These are phyloP conservation scores for Diversispora eburnea DNA, from an alignment of 192 early-diverging fungal species.

Conservation along the genomic window DNA sequence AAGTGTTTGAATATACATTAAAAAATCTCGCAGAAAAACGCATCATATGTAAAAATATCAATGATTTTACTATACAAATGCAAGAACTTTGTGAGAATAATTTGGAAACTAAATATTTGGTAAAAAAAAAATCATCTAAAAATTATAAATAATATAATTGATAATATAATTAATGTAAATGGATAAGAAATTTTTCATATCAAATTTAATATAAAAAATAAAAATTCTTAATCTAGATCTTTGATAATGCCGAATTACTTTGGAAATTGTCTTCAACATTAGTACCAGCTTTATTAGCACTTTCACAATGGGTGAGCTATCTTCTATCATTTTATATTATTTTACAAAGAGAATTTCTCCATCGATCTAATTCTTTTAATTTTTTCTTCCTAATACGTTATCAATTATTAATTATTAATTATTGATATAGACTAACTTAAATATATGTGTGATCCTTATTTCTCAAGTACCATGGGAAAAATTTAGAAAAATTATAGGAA, in stretches of 20 bases:
- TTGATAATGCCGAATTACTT: conserved; percentile 3
- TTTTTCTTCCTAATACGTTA: background rate
- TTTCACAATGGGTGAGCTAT: background rate
- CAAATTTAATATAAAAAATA: too few relatives aligned
- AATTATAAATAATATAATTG: background rate
- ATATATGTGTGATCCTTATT: conserved; percentile 1
- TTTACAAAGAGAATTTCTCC: background rate
- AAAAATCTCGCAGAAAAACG: background rate
- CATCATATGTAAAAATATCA: background rate
- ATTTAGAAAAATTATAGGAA: background rate
- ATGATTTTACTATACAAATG: background rate
- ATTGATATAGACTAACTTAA: background rate
- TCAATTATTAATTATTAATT: background rate
- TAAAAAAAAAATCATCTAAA: too few relatives aligned
- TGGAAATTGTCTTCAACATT: conserved; percentile 6
- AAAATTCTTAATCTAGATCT: background rate
- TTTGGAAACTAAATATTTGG: conserved; percentile 6
- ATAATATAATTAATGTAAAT: background rate
- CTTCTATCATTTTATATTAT: background rate
- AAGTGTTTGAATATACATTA: conserved; percentile 2
- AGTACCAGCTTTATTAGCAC: background rate
- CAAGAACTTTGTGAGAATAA: background rate
- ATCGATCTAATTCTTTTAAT: background rate
- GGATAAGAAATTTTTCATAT: too few relatives aligned
- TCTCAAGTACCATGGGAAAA: conserved; percentile 15